phyloP scores from a whole-genome alignment of 1,284 basidiomycete genomes.

The Cryptococcus wingfieldii region DNA sequence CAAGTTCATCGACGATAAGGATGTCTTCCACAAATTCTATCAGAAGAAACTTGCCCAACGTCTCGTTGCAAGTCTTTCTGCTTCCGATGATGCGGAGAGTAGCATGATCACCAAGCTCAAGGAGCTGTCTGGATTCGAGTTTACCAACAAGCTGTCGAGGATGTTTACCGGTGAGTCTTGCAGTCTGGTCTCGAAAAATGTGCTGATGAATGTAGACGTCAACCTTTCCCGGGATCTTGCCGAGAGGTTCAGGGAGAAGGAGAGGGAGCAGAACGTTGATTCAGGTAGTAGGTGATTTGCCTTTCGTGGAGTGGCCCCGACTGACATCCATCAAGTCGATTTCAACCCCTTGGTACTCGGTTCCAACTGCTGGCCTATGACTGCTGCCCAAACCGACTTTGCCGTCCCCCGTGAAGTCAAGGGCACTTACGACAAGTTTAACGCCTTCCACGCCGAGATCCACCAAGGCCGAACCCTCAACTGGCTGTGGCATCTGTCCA shows the following conservation, averaged over 20 bases:
- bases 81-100: conserved; percentile 93
- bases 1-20: conserved; percentile 99
- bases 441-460: conserved; percentile 83
- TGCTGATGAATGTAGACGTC: conserved; percentile 64
- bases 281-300: conserved; percentile 28
- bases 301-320: background rate
- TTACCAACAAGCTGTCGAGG: conserved; percentile 93
- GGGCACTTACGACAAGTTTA: conserved; percentile 85
- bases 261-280: conserved; percentile 67
- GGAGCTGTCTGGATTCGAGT: conserved; percentile 97
- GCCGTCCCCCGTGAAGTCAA: conserved; percentile 83
- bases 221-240: conserved; percentile 93
- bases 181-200: background rate
- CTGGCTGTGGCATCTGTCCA: conserved; percentile 97
- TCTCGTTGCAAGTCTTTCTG: conserved; percentile 85
- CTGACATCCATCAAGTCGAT: conserved; percentile 56
- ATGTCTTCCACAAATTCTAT: conserved; percentile 99
- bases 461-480: conserved; percentile 79
- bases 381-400: conserved; percentile 76
- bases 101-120: conserved; percentile 99
- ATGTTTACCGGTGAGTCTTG: conserved; percentile 83
- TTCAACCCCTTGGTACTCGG: conserved; percentile 92
- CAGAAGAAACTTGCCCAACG: conserved; percentile 93
- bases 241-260: conserved; percentile 92
- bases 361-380: conserved; percentile 94